These are phyloP conservation scores for Eimeria tenella DNA, from an alignment of 169 alveolate species.

Conservation along the genomic window DNA sequence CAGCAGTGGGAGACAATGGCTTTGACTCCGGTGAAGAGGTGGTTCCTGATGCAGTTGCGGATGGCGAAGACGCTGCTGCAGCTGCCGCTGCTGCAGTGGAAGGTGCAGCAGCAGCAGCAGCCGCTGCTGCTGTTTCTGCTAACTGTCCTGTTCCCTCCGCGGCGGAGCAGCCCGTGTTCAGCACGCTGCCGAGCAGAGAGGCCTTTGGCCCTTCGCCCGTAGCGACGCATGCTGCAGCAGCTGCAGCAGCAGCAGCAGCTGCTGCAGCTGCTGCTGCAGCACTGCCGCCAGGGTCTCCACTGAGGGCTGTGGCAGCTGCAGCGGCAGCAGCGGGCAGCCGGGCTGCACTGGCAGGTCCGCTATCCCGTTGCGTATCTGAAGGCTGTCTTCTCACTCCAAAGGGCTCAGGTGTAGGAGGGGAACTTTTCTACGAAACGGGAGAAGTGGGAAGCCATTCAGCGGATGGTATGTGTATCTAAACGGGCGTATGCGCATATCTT, in stretches of 20 bases:
- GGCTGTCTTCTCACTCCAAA: neutral
- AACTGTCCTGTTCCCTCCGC: neutral
- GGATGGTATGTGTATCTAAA: neutral
- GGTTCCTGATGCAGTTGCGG: neutral
- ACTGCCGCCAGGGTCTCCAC: neutral
- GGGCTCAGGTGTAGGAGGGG: neutral
- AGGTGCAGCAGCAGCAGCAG: slow-evolving; percentile 40
- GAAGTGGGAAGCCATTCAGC: neutral
- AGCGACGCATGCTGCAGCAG: neutral
- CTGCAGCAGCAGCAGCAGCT: slow-evolving; percentile 31
- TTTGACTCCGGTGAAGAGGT: neutral
- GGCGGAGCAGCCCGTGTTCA: neutral
- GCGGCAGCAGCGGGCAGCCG: slow-evolving; percentile 10
- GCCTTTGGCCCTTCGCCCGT: neutral
- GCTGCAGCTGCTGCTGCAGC: slow-evolving; percentile 32
- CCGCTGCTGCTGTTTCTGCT: neutral
- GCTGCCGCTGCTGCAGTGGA: slow-evolving; percentile 21
- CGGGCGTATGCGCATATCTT: neutral
- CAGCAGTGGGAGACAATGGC: neutral
- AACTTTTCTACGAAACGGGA: neutral
- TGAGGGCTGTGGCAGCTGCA: neutral
- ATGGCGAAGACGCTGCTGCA: neutral
- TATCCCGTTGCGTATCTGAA: neutral
- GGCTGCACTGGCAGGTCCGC: neutral
- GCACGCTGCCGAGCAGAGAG: neutral